A percentile compares a stretch with the other conserved stretches of the same genome.
Conservation (phyloP, 176 grass and related monocot species). For the Thinopyrum elongatum region DNA sequence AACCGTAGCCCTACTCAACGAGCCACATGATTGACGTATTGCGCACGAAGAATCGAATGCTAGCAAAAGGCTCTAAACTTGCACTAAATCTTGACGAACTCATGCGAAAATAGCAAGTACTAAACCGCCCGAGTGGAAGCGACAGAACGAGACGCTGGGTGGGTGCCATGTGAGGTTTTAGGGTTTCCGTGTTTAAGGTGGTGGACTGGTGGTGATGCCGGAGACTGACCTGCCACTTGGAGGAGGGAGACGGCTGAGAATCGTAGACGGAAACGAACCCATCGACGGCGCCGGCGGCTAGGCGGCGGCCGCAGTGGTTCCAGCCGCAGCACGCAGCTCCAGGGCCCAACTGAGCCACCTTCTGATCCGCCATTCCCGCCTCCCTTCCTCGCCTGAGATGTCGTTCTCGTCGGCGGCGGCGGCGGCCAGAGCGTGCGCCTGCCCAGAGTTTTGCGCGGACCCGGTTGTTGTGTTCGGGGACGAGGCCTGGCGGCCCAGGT, state of each 20-base stretch:
- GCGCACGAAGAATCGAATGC: neutral
- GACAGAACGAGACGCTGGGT: neutral
- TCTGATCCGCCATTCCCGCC: constrained; percentile 48
- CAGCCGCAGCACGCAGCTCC: constrained; percentile 66
- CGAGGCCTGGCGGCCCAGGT: neutral
- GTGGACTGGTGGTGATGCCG: neutral
- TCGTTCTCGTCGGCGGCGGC: neutral
- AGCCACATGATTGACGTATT: neutral
- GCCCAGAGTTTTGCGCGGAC: neutral
- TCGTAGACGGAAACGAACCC: constrained; percentile 78
- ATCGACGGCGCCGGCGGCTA: constrained; percentile 72
- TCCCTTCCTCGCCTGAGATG: neutral
- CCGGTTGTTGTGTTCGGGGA: neutral
- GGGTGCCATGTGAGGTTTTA: constrained; percentile 7
- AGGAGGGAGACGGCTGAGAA: constrained; percentile 51
- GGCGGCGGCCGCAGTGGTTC: constrained; percentile 71
- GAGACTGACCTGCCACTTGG: constrained; percentile 75
- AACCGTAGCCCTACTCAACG: neutral
- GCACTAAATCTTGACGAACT: neutral
- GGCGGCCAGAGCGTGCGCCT: neutral
- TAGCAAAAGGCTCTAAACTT: neutral
- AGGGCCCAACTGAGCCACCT: constrained; percentile 56
- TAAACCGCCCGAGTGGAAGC: neutral
- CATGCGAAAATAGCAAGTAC: neutral
- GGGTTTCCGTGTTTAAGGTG: neutral